Evolutionary conservation across 1,139 yeast species (phyloP).

Genomic region (Saccharomyces hybrid): DNA sequence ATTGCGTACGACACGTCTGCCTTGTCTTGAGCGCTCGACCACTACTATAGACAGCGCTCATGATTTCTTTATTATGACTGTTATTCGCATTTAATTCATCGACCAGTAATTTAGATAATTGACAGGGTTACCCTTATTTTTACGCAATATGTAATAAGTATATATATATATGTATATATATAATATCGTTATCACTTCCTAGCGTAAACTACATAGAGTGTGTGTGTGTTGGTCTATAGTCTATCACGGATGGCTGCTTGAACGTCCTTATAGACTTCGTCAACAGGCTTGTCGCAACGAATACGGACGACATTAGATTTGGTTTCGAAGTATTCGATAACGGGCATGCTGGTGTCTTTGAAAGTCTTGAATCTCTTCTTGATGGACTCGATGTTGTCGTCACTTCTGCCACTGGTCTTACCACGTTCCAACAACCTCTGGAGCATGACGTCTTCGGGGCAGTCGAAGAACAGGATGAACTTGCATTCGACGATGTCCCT

Average conservation of each 20-base stretch:
- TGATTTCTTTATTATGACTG: not conserved
- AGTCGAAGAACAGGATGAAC: slow-evolving; percentile 83
- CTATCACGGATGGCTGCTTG: slow-evolving; percentile 50
- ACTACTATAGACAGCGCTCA: not conserved
- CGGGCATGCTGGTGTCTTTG: slow-evolving; percentile 90
- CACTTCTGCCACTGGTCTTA: slow-evolving; percentile 88
- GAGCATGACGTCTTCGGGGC: slow-evolving; percentile 88
- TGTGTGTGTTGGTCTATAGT: not conserved
- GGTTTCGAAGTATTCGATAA: slow-evolving; percentile 72
- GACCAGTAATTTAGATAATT: not conserved
- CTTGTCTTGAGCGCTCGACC: not conserved
- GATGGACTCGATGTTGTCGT: slow-evolving; percentile 87
- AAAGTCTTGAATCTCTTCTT: slow-evolving; percentile 83
- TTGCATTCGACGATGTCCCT: slow-evolving; percentile 66
- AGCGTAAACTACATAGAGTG: not conserved
- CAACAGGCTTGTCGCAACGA: slow-evolving; percentile 72
- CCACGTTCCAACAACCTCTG: slow-evolving; percentile 83
- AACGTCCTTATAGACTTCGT: slow-evolving; percentile 65
- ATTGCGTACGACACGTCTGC: slow-evolving; percentile 8
- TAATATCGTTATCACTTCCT: not conserved
- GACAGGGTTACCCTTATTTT: not conserved
- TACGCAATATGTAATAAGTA: no score
- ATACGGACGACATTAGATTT: slow-evolving; percentile 74
- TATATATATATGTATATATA: no score
- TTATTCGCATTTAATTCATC: not conserved